Conservation (phyloP, 2,329 filamentous ascomycete species). For the Fusarium graminum region DNA sequence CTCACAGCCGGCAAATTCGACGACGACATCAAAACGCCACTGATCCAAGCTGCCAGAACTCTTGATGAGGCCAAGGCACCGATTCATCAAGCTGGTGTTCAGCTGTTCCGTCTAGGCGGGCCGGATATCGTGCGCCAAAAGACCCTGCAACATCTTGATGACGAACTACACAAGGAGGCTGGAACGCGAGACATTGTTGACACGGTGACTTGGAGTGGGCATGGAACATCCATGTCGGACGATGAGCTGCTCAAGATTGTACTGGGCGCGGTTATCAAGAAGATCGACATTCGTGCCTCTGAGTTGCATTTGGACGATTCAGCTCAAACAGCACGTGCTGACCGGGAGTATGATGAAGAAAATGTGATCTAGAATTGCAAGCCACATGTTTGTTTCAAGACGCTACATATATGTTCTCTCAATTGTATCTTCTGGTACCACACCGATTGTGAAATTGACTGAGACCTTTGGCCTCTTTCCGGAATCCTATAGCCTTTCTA, state of each 20-base stretch:
- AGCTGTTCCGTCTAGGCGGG: slow-evolving; percentile 13
- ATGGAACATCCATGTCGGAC: slow-evolving; percentile 21
- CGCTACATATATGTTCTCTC: not conserved
- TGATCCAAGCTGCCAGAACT: slow-evolving; percentile 19
- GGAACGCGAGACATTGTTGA: slow-evolving; percentile 25
- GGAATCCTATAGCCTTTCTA: no score
- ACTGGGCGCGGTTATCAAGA: slow-evolving; percentile 21
- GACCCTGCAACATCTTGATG: slow-evolving; percentile 21
- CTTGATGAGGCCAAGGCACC: slow-evolving; percentile 27
- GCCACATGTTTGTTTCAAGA: not conserved
- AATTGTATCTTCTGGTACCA: no score
- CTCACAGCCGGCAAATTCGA: slow-evolving; percentile 22
- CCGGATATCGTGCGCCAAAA: slow-evolving; percentile 20
- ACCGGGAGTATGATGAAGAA: slow-evolving; percentile 17
- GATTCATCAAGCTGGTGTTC: slow-evolving; percentile 24
- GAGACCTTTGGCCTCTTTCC: no score
- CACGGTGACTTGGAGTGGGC: slow-evolving; percentile 29
- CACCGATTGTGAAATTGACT: no score
- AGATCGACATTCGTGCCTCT: slow-evolving; percentile 22
- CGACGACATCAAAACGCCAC: slow-evolving; percentile 23
- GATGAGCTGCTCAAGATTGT: slow-evolving; percentile 28
- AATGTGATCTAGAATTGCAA: slow-evolving; percentile 13
- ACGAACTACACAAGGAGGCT: slow-evolving; percentile 25
- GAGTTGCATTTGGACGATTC: slow-evolving; percentile 23
- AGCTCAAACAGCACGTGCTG: slow-evolving; percentile 8